Evolutionary conservation across 2,329 filamentous ascomycete genomes (phyloP).

Genomic region (Penicillium sp.): DNA sequence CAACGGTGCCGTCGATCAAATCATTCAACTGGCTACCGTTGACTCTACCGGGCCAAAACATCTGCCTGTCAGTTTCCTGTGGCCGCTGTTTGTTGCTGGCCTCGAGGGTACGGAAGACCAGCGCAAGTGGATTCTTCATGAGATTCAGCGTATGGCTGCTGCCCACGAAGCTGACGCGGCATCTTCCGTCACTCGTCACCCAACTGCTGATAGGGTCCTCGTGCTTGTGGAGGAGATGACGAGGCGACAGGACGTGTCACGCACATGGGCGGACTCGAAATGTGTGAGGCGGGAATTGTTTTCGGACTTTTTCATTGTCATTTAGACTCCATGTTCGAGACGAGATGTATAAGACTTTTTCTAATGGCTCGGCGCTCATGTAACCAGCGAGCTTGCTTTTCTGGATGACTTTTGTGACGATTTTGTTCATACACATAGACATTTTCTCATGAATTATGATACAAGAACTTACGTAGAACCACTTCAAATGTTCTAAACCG

Average conservation of each 20-base stretch:
- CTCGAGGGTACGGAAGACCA: slow-evolving; percentile 35
- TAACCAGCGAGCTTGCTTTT: neutral
- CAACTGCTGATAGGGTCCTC: slow-evolving; percentile 33
- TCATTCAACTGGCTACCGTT: slow-evolving; percentile 36
- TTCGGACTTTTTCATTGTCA: slow-evolving; percentile 36
- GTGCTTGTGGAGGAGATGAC: slow-evolving; percentile 38
- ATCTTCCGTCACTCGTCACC: slow-evolving; percentile 26
- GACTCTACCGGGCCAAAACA: slow-evolving; percentile 23
- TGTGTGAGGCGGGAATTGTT: slow-evolving; percentile 38
- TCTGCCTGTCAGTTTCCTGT: slow-evolving; percentile 35
- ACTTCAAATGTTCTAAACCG: neutral
- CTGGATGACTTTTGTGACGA: neutral
- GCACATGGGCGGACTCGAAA: slow-evolving; percentile 37
- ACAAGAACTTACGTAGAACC: neutral
- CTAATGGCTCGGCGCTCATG: neutral
- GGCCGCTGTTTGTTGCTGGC: slow-evolving; percentile 38
- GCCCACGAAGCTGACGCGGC: slow-evolving; percentile 9
- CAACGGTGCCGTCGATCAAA: slow-evolving; percentile 37
- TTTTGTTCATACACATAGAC: neutral
- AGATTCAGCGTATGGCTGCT: slow-evolving; percentile 36
- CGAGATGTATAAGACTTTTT: slow-evolving; percentile 4
- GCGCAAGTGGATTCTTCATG: slow-evolving; percentile 34
- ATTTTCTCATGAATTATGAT: neutral
- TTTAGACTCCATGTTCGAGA: slow-evolving; percentile 14
- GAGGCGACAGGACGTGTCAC: slow-evolving; percentile 34